phyloP scores from a whole-genome alignment of 1,284 basidiomycete genomes.

The Tilletia setariae region DNA sequence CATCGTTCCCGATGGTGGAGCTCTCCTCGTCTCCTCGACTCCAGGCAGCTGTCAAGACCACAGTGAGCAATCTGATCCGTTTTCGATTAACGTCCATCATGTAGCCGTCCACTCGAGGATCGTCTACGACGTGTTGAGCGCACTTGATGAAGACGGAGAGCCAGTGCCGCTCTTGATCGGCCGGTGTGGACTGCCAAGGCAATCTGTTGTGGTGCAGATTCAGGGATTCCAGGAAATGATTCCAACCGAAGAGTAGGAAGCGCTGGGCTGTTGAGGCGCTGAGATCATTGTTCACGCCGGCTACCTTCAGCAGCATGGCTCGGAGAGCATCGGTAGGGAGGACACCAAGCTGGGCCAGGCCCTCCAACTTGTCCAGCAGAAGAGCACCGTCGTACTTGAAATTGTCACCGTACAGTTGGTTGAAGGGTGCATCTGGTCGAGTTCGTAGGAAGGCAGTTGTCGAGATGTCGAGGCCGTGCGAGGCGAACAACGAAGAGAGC shows the following conservation, averaged over 20 bases:
- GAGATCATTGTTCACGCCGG: slow-evolving; percentile 4
- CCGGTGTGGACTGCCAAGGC: slow-evolving; percentile 5
- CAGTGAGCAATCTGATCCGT: neutral
- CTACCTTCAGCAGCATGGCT: neutral
- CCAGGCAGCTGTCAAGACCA: slow-evolving; percentile 3
- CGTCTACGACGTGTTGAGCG: neutral
- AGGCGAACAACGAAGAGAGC: neutral
- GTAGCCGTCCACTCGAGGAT: neutral
- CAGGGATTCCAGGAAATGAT: slow-evolving; percentile 7
- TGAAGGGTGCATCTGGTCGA: slow-evolving; percentile 10
- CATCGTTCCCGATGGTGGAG: neutral
- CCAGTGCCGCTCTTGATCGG: neutral
- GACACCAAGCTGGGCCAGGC: neutral
- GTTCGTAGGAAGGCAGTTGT: neutral
- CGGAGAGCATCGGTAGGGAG: neutral
- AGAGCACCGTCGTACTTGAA: slow-evolving; percentile 10
- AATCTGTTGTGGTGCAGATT: neutral
- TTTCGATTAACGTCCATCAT: slow-evolving; percentile 13
- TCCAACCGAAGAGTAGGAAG: neutral
- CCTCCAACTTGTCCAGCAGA: slow-evolving; percentile 1
- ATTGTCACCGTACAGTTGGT: slow-evolving; percentile 9
- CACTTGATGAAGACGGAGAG: neutral
- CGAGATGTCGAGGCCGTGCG: neutral
- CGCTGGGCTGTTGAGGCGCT: slow-evolving; percentile 12
- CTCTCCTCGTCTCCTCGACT: neutral